Evolutionary conservation across 768 basidiomycete species (phyloP).

Genomic region (Heimioporus sp.): DNA sequence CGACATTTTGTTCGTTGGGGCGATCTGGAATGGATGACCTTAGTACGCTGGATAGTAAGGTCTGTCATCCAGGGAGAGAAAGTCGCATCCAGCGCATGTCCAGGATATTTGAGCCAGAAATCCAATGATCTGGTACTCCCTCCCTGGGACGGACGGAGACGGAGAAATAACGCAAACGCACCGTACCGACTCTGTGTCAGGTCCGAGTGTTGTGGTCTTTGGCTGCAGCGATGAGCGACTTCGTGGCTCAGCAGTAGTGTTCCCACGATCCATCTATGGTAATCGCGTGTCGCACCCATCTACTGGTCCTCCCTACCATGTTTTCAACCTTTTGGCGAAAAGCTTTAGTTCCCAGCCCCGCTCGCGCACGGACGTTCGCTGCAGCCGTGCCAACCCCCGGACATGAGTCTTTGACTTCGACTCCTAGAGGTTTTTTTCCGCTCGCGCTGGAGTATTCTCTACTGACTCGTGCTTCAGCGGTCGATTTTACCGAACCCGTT

Average conservation of each 20-base stretch:
- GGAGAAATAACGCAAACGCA: constrained; percentile 30
- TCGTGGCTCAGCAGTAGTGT: not conserved
- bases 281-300: not conserved
- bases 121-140: not conserved
- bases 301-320: constrained; percentile 7
- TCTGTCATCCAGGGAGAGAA: constrained; percentile 35
- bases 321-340: constrained; percentile 14
- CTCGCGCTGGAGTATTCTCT: not conserved
- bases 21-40: constrained; percentile 20
- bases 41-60: constrained; percentile 8
- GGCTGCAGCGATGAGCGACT: not conserved
- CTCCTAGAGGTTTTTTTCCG: constrained; percentile 16
- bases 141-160: not conserved
- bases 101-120: constrained; percentile 21
- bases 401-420: not conserved
- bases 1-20: constrained; percentile 55
- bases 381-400: constrained; percentile 2
- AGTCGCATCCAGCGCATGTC: constrained; percentile 40
- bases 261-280: constrained; percentile 27
- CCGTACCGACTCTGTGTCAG: constrained; percentile 32
- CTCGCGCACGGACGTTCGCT: constrained; percentile 11
- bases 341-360: not conserved
- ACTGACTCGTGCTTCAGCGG: constrained; percentile 28
- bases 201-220: constrained; percentile 26
- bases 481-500: constrained; percentile 45